phyloP scores from a whole-genome alignment of 306 rosid genomes.

The Sindora glabra region DNA sequence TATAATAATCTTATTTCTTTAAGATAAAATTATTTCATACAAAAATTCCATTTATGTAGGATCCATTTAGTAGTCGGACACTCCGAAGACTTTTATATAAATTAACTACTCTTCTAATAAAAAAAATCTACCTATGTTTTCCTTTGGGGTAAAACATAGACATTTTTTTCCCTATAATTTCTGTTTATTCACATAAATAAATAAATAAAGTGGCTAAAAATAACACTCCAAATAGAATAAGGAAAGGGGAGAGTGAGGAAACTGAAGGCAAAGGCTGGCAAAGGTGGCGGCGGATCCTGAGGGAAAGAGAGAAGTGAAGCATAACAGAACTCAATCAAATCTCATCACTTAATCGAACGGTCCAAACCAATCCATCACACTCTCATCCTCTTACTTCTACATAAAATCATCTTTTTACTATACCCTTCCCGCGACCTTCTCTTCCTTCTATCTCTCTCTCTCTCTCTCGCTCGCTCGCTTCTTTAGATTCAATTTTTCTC shows the following conservation, averaged over 20 bases:
- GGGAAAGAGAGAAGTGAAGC: not conserved
- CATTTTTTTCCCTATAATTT: no score
- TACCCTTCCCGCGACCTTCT: slow-evolving; percentile 24
- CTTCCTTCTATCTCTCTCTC: not conserved
- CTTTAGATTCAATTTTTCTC: not conserved
- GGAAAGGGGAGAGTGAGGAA: not conserved
- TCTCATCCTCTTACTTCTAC: slow-evolving; percentile 30
- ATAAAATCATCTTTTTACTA: slow-evolving; percentile 15
- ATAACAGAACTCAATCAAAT: not conserved
- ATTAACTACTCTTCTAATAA: no score
- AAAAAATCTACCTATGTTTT: no score
- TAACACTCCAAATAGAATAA: no score
- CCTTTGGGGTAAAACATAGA: no score
- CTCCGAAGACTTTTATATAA: no score
- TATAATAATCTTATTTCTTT: no score
- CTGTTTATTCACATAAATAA: no score
- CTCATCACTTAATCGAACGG: slow-evolving; percentile 24
- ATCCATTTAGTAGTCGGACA: no score
- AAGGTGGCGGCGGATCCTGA: slow-evolving; percentile 47
- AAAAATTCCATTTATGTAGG: no score
- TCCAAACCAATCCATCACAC: slow-evolving; percentile 19
- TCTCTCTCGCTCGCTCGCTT: not conserved
- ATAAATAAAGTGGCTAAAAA: no score
- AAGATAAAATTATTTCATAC: no score
- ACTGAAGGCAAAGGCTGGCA: not conserved